Conservation (phyloP, 2,329 filamentous ascomycete genomes). For the Colletotrichum zoysiae region DNA sequence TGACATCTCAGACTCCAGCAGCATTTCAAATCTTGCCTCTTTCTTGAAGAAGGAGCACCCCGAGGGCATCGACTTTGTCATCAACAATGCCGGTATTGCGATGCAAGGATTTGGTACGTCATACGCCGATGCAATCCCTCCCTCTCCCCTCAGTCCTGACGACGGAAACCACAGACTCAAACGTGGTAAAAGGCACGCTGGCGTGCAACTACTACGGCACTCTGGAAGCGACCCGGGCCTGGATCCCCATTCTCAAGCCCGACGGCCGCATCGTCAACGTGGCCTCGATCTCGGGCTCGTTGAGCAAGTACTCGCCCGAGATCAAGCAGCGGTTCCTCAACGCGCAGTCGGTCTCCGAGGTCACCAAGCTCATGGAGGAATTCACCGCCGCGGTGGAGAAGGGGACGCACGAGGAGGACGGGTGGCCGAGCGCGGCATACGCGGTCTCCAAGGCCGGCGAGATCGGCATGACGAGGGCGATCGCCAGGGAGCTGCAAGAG, state of each 20-base stretch:
- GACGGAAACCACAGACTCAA: conserved; percentile 37
- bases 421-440: conserved; percentile 64
- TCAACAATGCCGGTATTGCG: conserved; percentile 67
- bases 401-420: conserved; percentile 59
- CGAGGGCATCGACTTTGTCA: conserved; percentile 63
- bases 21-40: conserved; percentile 57
- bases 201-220: conserved; percentile 66
- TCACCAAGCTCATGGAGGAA: conserved; percentile 61
- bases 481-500: conserved; percentile 51
- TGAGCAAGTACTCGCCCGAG: conserved; percentile 60
- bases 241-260: conserved; percentile 60
- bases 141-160: not conserved
- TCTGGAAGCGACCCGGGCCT: conserved; percentile 56
- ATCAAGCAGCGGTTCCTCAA: conserved; percentile 58
- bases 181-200: conserved; percentile 62
- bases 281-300: conserved; percentile 57
- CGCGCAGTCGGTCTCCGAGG: conserved; percentile 55
- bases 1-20: conserved; percentile 60
- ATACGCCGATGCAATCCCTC: no score
- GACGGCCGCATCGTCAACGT: conserved; percentile 63
- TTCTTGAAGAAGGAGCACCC: conserved; percentile 58
- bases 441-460: conserved; percentile 60
- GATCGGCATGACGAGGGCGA: conserved; percentile 55
- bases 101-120: conserved; percentile 58
- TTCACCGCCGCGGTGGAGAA: conserved; percentile 60